These are phyloP conservation scores for Diaporthe velutina DNA, from an alignment of 2,329 filamentous ascomycete species.

Conservation along the genomic window DNA sequence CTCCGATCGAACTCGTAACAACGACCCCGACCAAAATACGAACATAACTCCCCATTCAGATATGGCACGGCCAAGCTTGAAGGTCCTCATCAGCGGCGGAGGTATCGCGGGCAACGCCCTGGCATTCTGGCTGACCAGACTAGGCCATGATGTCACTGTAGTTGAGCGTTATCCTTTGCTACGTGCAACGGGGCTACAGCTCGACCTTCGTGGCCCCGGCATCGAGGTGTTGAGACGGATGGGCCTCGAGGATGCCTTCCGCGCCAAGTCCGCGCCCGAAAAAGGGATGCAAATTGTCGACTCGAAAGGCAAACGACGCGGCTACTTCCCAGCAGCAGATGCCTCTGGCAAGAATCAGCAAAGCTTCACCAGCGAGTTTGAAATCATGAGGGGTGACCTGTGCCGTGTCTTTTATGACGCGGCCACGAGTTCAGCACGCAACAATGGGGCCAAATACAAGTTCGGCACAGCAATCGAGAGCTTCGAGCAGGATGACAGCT, in stretches of 20 bases:
- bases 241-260: slow-evolving; percentile 57
- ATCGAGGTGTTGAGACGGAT: slow-evolving; percentile 64
- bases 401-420: slow-evolving; percentile 61
- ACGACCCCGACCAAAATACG: not conserved
- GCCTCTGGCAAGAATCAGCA: slow-evolving; percentile 56
- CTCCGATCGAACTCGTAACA: not conserved
- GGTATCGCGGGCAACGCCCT: slow-evolving; percentile 57
- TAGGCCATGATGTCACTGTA: slow-evolving; percentile 55
- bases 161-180: slow-evolving; percentile 56
- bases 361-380: slow-evolving; percentile 66
- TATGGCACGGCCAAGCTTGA: slow-evolving; percentile 43
- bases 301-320: slow-evolving; percentile 54
- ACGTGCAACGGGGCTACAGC: slow-evolving; percentile 62
- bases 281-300: slow-evolving; percentile 54
- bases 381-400: slow-evolving; percentile 71
- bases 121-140: slow-evolving; percentile 61
- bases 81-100: slow-evolving; percentile 52
- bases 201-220: slow-evolving; percentile 66
- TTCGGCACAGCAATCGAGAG: slow-evolving; percentile 46
- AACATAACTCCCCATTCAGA: not conserved
- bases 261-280: slow-evolving; percentile 25
- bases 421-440: slow-evolving; percentile 42
- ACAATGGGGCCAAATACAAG: slow-evolving; percentile 44
- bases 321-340: slow-evolving; percentile 55
- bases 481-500: slow-evolving; percentile 45